Evolutionary conservation across 2,329 filamentous ascomycete species (phyloP).

Genomic region (Penicillium sp.): DNA sequence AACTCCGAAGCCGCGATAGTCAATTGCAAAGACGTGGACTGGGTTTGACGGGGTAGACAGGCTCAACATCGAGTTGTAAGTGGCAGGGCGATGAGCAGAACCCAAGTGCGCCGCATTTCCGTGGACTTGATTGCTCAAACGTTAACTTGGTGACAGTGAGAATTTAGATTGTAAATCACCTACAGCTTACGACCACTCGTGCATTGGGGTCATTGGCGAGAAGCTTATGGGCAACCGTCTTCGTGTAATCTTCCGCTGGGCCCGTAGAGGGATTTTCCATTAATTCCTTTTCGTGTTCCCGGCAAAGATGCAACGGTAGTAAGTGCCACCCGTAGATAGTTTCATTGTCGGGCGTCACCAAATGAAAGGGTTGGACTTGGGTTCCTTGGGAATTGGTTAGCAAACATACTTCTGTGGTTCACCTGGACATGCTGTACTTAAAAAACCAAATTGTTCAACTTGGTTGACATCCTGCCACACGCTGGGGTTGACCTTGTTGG

Average conservation of each 20-base stretch:
- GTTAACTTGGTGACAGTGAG: constrained; percentile 8
- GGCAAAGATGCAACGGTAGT: constrained; percentile 73
- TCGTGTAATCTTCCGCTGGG: constrained; percentile 45
- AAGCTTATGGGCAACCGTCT: constrained; percentile 50
- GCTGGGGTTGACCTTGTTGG: constrained; percentile 71
- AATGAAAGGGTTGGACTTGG: constrained; percentile 81
- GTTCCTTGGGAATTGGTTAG: constrained; percentile 57
- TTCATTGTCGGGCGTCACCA: constrained; percentile 72
- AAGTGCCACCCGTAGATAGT: constrained; percentile 88
- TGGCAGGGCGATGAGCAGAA: constrained; percentile 70
- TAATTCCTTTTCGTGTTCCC: constrained; percentile 65
- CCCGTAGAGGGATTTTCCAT: constrained; percentile 55
- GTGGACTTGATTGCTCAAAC: constrained; percentile 33
- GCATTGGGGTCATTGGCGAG: constrained; percentile 51
- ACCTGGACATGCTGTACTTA: constrained; percentile 55
- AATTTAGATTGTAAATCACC: constrained; percentile 10
- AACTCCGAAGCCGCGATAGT: constrained; percentile 84
- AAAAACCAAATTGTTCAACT: constrained; percentile 82
- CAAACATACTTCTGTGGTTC: neutral
- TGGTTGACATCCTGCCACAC: constrained; percentile 70
- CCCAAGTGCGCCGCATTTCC: constrained; percentile 82
- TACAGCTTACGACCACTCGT: constrained; percentile 56
- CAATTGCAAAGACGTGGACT: constrained; percentile 78
- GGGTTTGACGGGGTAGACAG: constrained; percentile 60
- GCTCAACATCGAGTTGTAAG: constrained; percentile 73